A percentile compares a stretch with the other conserved stretches of the same genome.
These are phyloP conservation scores for Hevea brasiliensis DNA, from an alignment of 345 rosid species.

Conservation along the genomic window DNA sequence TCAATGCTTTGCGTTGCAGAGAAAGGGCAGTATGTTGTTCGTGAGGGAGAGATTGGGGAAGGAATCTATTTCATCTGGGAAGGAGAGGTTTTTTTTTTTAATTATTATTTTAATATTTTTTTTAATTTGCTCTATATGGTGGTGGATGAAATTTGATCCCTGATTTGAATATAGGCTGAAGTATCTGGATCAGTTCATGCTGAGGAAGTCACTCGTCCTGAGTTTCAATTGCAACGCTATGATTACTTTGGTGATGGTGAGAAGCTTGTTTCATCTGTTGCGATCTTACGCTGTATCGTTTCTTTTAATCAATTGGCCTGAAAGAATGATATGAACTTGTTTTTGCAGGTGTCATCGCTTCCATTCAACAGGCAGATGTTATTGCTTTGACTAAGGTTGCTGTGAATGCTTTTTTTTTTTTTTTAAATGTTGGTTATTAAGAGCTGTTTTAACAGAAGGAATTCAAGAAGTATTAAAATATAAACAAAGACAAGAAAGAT, in stretches of 20 bases:
- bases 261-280: conserved; percentile 14
- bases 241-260: conserved; percentile 93
- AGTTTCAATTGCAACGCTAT: conserved; percentile 64
- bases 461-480: too few relatives aligned
- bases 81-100: conserved; percentile 63
- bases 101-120: not conserved
- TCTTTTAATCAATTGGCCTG: not conserved
- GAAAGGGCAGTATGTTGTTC: conserved; percentile 68
- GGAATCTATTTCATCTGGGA: conserved; percentile 84
- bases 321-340: conserved; percentile 16
- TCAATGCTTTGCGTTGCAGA: conserved; percentile 40
- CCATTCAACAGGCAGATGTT: conserved; percentile 64
- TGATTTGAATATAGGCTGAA: conserved; percentile 58
- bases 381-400: conserved; percentile 73
- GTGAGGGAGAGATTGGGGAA: conserved; percentile 70
- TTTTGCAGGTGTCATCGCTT: conserved; percentile 51
- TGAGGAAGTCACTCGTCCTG: conserved; percentile 66
- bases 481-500: too few relatives aligned
- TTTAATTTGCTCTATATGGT: not conserved
- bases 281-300: not conserved
- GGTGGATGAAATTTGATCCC: not conserved
- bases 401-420: too few relatives aligned
- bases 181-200: conserved; percentile 55
- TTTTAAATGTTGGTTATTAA: too few relatives aligned
- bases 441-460: too few relatives aligned